Evolutionary conservation across 2,329 filamentous ascomycete genomes (phyloP).

Genomic region (Huntiella abstrusa): DNA sequence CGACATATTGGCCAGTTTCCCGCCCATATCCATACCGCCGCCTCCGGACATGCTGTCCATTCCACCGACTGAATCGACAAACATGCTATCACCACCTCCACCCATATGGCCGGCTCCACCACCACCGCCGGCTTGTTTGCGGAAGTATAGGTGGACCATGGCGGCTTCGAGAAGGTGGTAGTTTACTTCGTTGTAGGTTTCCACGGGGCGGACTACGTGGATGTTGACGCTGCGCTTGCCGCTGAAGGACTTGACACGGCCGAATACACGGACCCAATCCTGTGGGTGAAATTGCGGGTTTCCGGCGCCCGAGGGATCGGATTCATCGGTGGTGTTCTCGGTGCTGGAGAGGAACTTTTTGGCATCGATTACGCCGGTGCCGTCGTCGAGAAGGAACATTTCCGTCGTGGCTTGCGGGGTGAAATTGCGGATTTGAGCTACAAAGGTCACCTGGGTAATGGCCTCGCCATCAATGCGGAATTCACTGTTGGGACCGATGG

Average conservation of each 20-base stretch:
- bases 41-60: constrained; percentile 21
- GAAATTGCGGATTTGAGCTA: constrained; percentile 80
- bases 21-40: not conserved
- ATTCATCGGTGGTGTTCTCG: constrained; percentile 18
- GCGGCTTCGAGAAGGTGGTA: constrained; percentile 85
- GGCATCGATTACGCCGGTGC: constrained; percentile 79
- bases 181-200: constrained; percentile 79
- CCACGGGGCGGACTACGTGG: constrained; percentile 60
- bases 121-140: constrained; percentile 40
- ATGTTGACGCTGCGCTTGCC: constrained; percentile 67
- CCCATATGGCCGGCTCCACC: constrained; percentile 17
- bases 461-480: constrained; percentile 68
- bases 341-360: constrained; percentile 42
- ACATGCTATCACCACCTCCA: constrained; percentile 32
- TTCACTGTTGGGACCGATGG: constrained; percentile 39
- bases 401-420: constrained; percentile 76
- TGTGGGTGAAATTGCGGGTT: constrained; percentile 43
- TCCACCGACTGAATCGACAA: constrained; percentile 27
- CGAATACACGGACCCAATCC: constrained; percentile 70
- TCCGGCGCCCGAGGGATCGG: constrained; percentile 17
- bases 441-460: constrained; percentile 55
- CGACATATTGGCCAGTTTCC: constrained; percentile 30
- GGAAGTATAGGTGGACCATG: constrained; percentile 71
- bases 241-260: constrained; percentile 66
- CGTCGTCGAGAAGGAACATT: constrained; percentile 86